These are phyloP conservation scores for Spizellomyces punctatus DNA, from an alignment of 192 early-diverging fungal species.

Conservation along the genomic window DNA sequence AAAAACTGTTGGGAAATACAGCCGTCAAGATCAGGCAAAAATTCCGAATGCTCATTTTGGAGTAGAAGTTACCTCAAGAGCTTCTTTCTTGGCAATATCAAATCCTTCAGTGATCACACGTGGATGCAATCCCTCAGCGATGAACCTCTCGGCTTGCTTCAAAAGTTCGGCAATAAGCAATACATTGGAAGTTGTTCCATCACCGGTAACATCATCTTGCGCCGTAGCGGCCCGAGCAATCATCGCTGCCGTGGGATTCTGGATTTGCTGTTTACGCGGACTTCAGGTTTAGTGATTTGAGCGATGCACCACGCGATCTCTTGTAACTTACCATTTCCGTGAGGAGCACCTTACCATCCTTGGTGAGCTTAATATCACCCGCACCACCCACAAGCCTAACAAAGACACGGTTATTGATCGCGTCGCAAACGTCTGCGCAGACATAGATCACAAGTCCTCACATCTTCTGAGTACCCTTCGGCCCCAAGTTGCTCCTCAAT, in stretches of 20 bases:
- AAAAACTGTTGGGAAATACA: slow-evolving; percentile 68
- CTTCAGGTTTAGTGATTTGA: not conserved
- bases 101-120: slow-evolving; percentile 95
- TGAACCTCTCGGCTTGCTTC: slow-evolving; percentile 91
- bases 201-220: slow-evolving; percentile 98
- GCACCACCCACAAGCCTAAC: slow-evolving; percentile 92
- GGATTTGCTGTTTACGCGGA: slow-evolving; percentile 83
- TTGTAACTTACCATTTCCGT: slow-evolving; percentile 85
- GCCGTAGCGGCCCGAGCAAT: slow-evolving; percentile 98
- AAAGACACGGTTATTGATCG: not conserved
- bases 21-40: not conserved
- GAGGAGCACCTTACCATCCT: slow-evolving; percentile 98
- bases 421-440: not conserved
- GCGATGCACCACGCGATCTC: not conserved
- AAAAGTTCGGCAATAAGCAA: slow-evolving; percentile 95
- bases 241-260: slow-evolving; percentile 99
- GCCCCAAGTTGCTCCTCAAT: slow-evolving; percentile 93
- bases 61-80: slow-evolving; percentile 60
- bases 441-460: slow-evolving; percentile 27
- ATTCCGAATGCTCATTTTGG: slow-evolving; percentile 1
- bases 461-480: slow-evolving; percentile 99
- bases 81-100: slow-evolving; percentile 94
- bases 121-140: slow-evolving; percentile 96
- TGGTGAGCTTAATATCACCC: slow-evolving; percentile 95
- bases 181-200: slow-evolving; percentile 97